Evolutionary conservation across 306 rosid genomes (phyloP).

Genomic region (Nissolia schottii): DNA sequence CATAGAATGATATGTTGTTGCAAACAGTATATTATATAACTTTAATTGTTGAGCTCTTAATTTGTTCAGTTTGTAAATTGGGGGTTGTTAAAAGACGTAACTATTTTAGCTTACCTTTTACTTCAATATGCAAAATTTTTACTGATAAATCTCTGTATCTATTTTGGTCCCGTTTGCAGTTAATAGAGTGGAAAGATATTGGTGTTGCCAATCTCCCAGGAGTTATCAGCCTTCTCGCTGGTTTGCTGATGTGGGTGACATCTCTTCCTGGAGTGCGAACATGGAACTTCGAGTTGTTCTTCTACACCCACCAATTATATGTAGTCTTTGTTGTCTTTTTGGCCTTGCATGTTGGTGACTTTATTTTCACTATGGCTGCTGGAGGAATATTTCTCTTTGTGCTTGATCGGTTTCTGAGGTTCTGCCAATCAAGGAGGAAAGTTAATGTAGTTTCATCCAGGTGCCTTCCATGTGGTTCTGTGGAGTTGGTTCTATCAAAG

Average conservation of each 20-base stretch:
- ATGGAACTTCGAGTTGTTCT: constrained; percentile 78
- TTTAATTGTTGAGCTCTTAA: not conserved
- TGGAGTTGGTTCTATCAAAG: constrained; percentile 79
- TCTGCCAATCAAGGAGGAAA: constrained; percentile 71
- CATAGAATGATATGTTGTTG: no score
- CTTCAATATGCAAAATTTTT: no score
- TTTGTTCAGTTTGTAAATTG: not conserved
- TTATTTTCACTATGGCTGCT: constrained; percentile 60
- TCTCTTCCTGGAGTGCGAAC: constrained; percentile 77
- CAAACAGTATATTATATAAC: not conserved
- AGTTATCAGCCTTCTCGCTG: constrained; percentile 72
- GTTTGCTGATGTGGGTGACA: constrained; percentile 90
- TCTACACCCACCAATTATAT: constrained; percentile 91
- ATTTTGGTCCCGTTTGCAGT: constrained; percentile 41
- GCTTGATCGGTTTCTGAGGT: constrained; percentile 86
- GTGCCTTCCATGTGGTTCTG: constrained; percentile 81
- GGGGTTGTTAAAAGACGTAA: not conserved
- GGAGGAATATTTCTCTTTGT: constrained; percentile 77
- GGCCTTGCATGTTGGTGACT: constrained; percentile 89
- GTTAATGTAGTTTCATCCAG: constrained; percentile 73
- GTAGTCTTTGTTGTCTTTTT: constrained; percentile 63
- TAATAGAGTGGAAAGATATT: constrained; percentile 60
- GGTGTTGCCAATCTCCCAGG: constrained; percentile 78
- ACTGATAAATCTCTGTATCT: not conserved
- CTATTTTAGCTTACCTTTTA: not conserved